These are phyloP conservation scores for Colletotrichum simmondsii DNA, from an alignment of 2,329 filamentous ascomycete species.

Conservation along the genomic window DNA sequence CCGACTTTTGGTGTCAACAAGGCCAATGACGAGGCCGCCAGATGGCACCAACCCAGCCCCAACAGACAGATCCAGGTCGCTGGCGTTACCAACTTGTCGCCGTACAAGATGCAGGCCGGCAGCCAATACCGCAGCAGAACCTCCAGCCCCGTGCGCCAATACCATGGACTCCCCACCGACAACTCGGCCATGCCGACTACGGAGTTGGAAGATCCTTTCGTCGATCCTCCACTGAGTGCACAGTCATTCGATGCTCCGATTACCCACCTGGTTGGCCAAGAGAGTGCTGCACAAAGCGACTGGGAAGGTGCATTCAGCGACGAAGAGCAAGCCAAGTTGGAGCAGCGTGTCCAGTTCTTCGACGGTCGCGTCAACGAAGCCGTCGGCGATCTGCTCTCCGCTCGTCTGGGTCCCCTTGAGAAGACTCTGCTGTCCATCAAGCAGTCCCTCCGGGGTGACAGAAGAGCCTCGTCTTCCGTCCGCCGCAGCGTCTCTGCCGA, in stretches of 20 bases:
- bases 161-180: constrained; percentile 59
- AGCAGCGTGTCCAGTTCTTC: constrained; percentile 86
- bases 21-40: constrained; percentile 51
- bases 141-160: constrained; percentile 76
- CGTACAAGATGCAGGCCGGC: constrained; percentile 63
- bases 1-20: constrained; percentile 81
- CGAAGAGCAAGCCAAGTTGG: constrained; percentile 84
- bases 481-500: constrained; percentile 78
- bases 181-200: constrained; percentile 57
- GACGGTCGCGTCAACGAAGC: constrained; percentile 90
- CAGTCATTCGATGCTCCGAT: constrained; percentile 67
- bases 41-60: constrained; percentile 59
- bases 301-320: constrained; percentile 91
- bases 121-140: constrained; percentile 73
- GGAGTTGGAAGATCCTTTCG: constrained; percentile 72
- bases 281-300: constrained; percentile 80
- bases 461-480: constrained; percentile 62
- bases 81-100: constrained; percentile 57
- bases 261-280: constrained; percentile 70
- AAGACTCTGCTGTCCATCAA: constrained; percentile 82
- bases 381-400: constrained; percentile 80
- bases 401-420: constrained; percentile 84
- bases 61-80: constrained; percentile 49
- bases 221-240: constrained; percentile 61
- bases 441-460: constrained; percentile 69